A percentile compares a stretch with the other conserved stretches of the same genome.
phyloP scores from a whole-genome alignment of 495 filamentous ascomycete genomes.

The Aspergillus steynii region DNA sequence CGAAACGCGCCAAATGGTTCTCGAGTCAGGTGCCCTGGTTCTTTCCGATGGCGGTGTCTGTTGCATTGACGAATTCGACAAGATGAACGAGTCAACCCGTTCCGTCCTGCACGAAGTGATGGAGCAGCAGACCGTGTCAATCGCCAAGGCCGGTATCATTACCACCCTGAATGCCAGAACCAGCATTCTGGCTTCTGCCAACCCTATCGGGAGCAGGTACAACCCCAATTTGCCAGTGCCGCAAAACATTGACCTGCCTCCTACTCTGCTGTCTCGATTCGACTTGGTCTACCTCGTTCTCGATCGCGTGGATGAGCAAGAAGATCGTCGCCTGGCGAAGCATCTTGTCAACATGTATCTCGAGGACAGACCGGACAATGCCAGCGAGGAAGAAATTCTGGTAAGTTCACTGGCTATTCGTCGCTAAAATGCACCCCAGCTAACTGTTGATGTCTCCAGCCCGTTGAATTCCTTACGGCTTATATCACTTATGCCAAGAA shows the following conservation, averaged over 20 bases:
- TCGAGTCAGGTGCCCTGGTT: slow-evolving; percentile 94
- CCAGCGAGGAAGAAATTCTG: slow-evolving; percentile 71
- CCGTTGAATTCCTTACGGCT: slow-evolving; percentile 90
- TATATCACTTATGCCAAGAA: slow-evolving; percentile 98
- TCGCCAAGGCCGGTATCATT: slow-evolving; percentile 98
- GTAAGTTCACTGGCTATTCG: slow-evolving; percentile 52
- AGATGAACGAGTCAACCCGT: slow-evolving; percentile 95
- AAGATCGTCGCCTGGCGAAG: slow-evolving; percentile 82
- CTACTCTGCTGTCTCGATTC: slow-evolving; percentile 91
- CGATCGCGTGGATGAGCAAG: slow-evolving; percentile 86
- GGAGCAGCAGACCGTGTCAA: slow-evolving; percentile 99
- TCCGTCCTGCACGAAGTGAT: slow-evolving; percentile 99
- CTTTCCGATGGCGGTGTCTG: slow-evolving; percentile 95
- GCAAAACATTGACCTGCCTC: slow-evolving; percentile 96
- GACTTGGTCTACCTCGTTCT: slow-evolving; percentile 96
- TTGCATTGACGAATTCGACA: slow-evolving; percentile 99
- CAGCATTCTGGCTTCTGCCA: slow-evolving; percentile 91
- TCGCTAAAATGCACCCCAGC: neutral
- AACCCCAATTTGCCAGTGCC: slow-evolving; percentile 94
- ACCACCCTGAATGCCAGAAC: slow-evolving; percentile 95
- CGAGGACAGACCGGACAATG: slow-evolving; percentile 87
- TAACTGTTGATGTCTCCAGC: slow-evolving; percentile 45
- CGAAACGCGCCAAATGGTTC: slow-evolving; percentile 90
- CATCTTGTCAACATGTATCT: slow-evolving; percentile 97
- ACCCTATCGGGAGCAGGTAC: slow-evolving; percentile 96